These are phyloP conservation scores for Xylaria sp. DNA, from an alignment of 2,329 filamentous ascomycete genomes.

Conservation along the genomic window DNA sequence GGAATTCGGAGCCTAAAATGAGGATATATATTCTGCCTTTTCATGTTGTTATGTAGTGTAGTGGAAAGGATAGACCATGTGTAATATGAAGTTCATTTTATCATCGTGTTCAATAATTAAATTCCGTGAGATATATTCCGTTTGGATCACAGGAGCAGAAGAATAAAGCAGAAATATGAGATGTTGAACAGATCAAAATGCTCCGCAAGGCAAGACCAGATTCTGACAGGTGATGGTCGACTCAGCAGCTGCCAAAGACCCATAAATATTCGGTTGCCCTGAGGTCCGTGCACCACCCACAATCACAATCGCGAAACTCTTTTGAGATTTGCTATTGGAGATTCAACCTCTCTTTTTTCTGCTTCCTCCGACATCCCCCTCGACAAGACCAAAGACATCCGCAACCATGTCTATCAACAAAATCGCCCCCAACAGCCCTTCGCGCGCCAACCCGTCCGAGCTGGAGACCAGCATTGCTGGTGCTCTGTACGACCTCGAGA, in stretches of 20 bases:
- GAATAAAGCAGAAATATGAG: too few relatives aligned
- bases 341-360: slow-evolving; percentile 25
- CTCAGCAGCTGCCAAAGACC: background rate
- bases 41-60: background rate
- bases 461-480: slow-evolving; percentile 96
- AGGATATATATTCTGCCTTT: background rate
- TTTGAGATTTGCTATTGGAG: slow-evolving; percentile 30
- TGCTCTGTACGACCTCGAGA: slow-evolving; percentile 99
- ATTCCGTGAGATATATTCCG: background rate
- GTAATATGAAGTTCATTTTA: slow-evolving; percentile 16
- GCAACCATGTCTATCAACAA: slow-evolving; percentile 67
- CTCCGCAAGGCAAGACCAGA: too few relatives aligned
- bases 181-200: too few relatives aligned
- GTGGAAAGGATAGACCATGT: background rate
- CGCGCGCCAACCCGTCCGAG: slow-evolving; percentile 95
- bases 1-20: slow-evolving; percentile 64
- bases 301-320: slow-evolving; percentile 40
- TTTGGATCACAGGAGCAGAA: too few relatives aligned
- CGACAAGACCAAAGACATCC: slow-evolving; percentile 41
- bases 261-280: slow-evolving; percentile 31
- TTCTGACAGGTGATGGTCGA: background rate
- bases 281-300: slow-evolving; percentile 41
- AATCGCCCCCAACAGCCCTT: slow-evolving; percentile 97
- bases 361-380: slow-evolving; percentile 30
- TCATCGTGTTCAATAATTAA: background rate